Evolutionary conservation across 1,139 yeast genomes (phyloP).

Genomic region (Hyphopichia fennica): DNA sequence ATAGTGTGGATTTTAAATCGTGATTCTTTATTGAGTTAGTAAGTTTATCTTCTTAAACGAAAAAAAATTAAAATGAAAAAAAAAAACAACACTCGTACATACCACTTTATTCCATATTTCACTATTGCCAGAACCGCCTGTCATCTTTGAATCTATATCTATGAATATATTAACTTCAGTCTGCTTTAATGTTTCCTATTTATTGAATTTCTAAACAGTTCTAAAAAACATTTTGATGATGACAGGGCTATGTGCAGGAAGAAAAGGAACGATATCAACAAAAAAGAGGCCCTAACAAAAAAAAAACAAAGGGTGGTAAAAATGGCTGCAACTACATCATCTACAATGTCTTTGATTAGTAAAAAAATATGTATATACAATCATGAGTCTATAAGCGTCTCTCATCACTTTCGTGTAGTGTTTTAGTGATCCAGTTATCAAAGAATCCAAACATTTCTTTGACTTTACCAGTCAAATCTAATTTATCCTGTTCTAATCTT

Average conservation of each 20-base stretch:
- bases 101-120: slow-evolving; percentile 7
- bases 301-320: too few species aligned
- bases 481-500: slow-evolving; percentile 30
- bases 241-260: too few species aligned
- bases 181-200: too few species aligned
- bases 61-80: background rate
- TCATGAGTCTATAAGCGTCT: slow-evolving; percentile 1
- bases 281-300: too few species aligned
- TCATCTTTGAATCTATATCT: too few species aligned
- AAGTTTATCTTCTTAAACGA: background rate
- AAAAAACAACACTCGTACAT: slow-evolving; percentile 4
- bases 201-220: too few species aligned
- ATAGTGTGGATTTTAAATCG: slow-evolving; percentile 12
- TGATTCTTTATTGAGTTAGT: slow-evolving; percentile 1
- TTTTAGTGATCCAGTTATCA: slow-evolving; percentile 23
- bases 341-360: background rate
- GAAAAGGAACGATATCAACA: too few species aligned
- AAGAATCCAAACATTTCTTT: slow-evolving; percentile 24
- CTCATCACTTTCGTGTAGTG: slow-evolving; percentile 6
- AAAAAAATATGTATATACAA: background rate
- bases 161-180: too few species aligned
- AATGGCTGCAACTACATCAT: too few species aligned
- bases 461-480: slow-evolving; percentile 20
- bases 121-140: too few species aligned
- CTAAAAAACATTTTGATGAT: too few species aligned